phyloP scores from a whole-genome alignment of 1,284 basidiomycete genomes.

The Ceratobasidium papillatum region DNA sequence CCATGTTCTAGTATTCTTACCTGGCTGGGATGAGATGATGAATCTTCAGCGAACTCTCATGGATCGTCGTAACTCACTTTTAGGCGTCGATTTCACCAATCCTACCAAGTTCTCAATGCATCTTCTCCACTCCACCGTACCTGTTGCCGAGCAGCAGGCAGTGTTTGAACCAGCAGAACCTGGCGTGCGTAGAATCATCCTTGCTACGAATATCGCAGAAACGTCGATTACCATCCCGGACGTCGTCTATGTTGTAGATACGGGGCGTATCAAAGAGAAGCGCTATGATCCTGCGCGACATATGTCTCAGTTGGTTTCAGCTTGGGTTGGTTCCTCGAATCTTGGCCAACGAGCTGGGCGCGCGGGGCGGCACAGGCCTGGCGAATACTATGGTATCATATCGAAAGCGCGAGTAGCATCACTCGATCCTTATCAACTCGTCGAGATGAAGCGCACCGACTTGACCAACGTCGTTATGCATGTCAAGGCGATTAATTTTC shows the following conservation, averaged over 20 bases:
- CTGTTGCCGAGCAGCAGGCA: slow-evolving; percentile 87
- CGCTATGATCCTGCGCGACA: slow-evolving; percentile 92
- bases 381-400: slow-evolving; percentile 91
- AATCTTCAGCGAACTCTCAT: slow-evolving; percentile 76
- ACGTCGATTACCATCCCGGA: slow-evolving; percentile 97
- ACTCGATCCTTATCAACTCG: slow-evolving; percentile 85
- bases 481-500: slow-evolving; percentile 95
- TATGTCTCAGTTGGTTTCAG: slow-evolving; percentile 85
- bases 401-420: slow-evolving; percentile 69
- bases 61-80: slow-evolving; percentile 59
- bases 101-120: slow-evolving; percentile 76
- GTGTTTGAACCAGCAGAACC: slow-evolving; percentile 84
- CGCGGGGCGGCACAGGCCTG: slow-evolving; percentile 90
- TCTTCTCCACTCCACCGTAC: slow-evolving; percentile 90
- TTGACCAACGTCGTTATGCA: slow-evolving; percentile 95
- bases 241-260: slow-evolving; percentile 94
- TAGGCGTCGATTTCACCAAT: slow-evolving; percentile 72
- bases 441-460: slow-evolving; percentile 97
- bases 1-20: slow-evolving; percentile 91
- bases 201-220: slow-evolving; percentile 97
- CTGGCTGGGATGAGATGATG: slow-evolving; percentile 93
- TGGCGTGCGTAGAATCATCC: slow-evolving; percentile 86
- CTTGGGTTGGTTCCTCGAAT: slow-evolving; percentile 94
- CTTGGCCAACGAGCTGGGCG: slow-evolving; percentile 93
- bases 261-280: slow-evolving; percentile 89